phyloP scores from a whole-genome alignment of 345 rosid species.

The Moricandia moricandioides region DNA sequence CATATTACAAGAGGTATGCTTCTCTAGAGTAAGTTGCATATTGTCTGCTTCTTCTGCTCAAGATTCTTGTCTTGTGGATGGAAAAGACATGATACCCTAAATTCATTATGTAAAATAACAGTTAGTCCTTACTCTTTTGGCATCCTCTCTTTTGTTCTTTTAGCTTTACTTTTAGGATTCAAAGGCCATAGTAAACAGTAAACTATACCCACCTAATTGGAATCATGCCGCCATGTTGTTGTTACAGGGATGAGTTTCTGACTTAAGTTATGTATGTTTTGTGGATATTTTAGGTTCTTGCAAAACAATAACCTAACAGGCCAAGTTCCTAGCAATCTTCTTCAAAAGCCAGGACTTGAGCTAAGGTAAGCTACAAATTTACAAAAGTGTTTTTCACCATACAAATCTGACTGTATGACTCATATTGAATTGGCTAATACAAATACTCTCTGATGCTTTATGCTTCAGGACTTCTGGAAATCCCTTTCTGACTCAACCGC shows the following conservation, averaged over 20 bases:
- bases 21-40: conserved; percentile 13
- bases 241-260: neutral
- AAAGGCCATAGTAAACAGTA: conserved; percentile 3
- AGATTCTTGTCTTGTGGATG: conserved; percentile 33
- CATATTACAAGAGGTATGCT: too few species aligned
- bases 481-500: conserved; percentile 37
- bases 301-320: conserved; percentile 91
- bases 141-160: conserved; percentile 5
- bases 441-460: neutral
- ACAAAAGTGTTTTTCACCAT: neutral
- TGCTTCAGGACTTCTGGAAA: conserved; percentile 35
- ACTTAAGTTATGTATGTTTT: neutral
- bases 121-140: neutral
- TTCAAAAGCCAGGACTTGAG: conserved; percentile 49
- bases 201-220: neutral
- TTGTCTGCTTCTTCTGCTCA: conserved; percentile 8
- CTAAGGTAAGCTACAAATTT: conserved; percentile 47
- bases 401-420: neutral
- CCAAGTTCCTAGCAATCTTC: conserved; percentile 53
- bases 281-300: conserved; percentile 52
- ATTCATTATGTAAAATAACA: neutral
- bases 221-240: neutral
- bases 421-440: conserved; percentile 3
- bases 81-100: conserved; percentile 6
- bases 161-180: conserved; percentile 21